Conservation (phyloP, 768 basidiomycete genomes). For the Mycena albidolilacea region DNA sequence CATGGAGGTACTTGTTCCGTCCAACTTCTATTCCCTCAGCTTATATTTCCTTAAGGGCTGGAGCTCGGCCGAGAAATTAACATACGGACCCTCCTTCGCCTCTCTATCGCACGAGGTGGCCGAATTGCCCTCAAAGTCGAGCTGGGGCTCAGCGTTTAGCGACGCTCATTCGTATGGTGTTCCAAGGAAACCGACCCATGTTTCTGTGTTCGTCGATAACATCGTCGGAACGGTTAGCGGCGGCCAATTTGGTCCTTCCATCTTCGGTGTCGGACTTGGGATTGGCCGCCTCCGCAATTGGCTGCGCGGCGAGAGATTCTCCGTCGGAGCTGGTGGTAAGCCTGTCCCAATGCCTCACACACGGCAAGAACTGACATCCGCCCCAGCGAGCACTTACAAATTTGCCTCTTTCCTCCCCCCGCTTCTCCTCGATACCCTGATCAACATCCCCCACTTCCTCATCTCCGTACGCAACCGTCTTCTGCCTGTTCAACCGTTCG, state of each 20-base stretch:
- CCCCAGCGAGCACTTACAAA: slow-evolving; percentile 77
- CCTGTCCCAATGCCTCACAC: slow-evolving; percentile 25
- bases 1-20: slow-evolving; percentile 56
- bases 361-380: slow-evolving; percentile 32
- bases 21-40: too few species aligned
- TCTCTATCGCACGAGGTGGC: slow-evolving; percentile 55
- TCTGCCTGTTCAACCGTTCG: slow-evolving; percentile 64
- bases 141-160: slow-evolving; percentile 54
- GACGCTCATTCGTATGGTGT: slow-evolving; percentile 57
- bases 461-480: slow-evolving; percentile 75
- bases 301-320: slow-evolving; percentile 77
- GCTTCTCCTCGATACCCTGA: slow-evolving; percentile 72
- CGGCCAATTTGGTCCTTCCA: slow-evolving; percentile 61
- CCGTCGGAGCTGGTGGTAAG: slow-evolving; percentile 87
- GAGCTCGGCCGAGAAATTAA: slow-evolving; percentile 80
- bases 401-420: slow-evolving; percentile 80
- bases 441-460: slow-evolving; percentile 77
- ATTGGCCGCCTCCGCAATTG: slow-evolving; percentile 68
- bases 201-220: slow-evolving; percentile 70
- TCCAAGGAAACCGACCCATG: slow-evolving; percentile 69
- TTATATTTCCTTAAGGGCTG: slow-evolving; percentile 55
- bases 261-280: slow-evolving; percentile 61
- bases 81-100: slow-evolving; percentile 80
- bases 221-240: slow-evolving; percentile 73
- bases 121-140: slow-evolving; percentile 43